Evolutionary conservation across 352 stramenopile genomes (phyloP).

Genomic region (Pythium utonaiense): DNA sequence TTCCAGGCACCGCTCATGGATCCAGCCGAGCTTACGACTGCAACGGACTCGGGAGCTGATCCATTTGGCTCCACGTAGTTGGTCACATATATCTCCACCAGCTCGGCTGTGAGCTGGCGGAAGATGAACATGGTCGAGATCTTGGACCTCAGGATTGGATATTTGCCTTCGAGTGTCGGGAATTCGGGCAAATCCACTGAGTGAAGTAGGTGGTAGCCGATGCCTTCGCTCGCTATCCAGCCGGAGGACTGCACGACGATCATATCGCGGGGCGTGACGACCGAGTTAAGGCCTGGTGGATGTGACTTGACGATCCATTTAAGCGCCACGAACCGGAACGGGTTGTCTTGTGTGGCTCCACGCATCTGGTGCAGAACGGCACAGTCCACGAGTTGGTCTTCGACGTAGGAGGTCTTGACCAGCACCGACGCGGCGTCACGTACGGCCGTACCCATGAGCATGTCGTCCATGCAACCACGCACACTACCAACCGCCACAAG

Average conservation of each 20-base stretch:
- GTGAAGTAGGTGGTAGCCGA: constrained; percentile 43
- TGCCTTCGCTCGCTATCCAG: constrained; percentile 8
- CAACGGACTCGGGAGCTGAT: constrained; percentile 38
- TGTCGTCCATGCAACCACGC: constrained; percentile 19
- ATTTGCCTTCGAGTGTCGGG: constrained; percentile 23
- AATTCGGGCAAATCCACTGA: constrained; percentile 40
- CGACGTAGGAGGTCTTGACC: constrained; percentile 44
- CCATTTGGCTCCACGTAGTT: constrained; percentile 40
- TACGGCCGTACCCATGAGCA: constrained; percentile 38
- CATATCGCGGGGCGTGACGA: constrained; percentile 16
- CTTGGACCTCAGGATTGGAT: constrained; percentile 33
- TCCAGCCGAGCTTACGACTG: constrained; percentile 30
- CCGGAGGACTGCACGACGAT: constrained; percentile 16
- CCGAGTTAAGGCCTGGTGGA: neutral
- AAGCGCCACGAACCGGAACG: constrained; percentile 19
- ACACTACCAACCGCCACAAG: constrained; percentile 22
- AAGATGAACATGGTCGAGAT: constrained; percentile 47
- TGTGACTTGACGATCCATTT: constrained; percentile 26
- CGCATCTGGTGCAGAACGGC: constrained; percentile 42
- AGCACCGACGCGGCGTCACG: constrained; percentile 45
- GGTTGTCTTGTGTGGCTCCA: constrained; percentile 25
- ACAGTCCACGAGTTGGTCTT: constrained; percentile 45
- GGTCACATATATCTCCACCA: constrained; percentile 47
- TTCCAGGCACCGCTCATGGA: constrained; percentile 37
- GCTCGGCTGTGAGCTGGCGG: constrained; percentile 18